These are phyloP conservation scores for Trichosporon coremiiforme DNA, from an alignment of 1,284 basidiomycete species.

Conservation along the genomic window DNA sequence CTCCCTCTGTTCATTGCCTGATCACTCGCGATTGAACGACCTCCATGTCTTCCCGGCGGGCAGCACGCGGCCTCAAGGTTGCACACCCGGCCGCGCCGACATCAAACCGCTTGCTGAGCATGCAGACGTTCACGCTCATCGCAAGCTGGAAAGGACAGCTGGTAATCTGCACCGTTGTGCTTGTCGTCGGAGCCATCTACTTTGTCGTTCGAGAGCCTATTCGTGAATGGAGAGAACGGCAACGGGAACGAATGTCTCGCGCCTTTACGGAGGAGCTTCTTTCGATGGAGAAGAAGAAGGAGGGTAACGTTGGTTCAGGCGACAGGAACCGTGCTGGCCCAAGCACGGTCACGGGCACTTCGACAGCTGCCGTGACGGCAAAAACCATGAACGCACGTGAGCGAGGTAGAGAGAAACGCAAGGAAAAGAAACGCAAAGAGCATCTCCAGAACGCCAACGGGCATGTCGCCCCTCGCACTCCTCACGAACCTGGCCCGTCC, in stretches of 20 bases:
- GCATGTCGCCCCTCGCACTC: neutral
- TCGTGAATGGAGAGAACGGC: slow-evolving; percentile 32
- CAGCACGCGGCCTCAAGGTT: neutral
- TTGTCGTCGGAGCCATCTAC: slow-evolving; percentile 47
- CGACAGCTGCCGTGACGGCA: slow-evolving; percentile 22
- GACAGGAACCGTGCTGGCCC: slow-evolving; percentile 25
- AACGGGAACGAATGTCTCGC: slow-evolving; percentile 39
- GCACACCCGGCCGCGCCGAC: neutral
- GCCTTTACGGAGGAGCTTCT: slow-evolving; percentile 41
- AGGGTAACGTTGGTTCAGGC: slow-evolving; percentile 9
- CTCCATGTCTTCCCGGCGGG: neutral
- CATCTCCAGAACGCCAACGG: slow-evolving; percentile 13
- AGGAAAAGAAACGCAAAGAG: slow-evolving; percentile 35
- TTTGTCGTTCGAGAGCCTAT: slow-evolving; percentile 47
- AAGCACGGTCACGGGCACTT: slow-evolving; percentile 19
- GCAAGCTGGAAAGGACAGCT: slow-evolving; percentile 54
- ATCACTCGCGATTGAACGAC: neutral
- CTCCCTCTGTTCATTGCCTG: neutral
- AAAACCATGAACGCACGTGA: slow-evolving; percentile 34
- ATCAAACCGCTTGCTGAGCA: slow-evolving; percentile 35
- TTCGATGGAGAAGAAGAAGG: slow-evolving; percentile 24
- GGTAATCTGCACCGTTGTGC: slow-evolving; percentile 47
- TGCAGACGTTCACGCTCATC: slow-evolving; percentile 47
- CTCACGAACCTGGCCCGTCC: neutral
- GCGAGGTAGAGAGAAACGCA: slow-evolving; percentile 42